Evolutionary conservation across 768 basidiomycete species (phyloP).

Genomic region (Pisolithus sp.): DNA sequence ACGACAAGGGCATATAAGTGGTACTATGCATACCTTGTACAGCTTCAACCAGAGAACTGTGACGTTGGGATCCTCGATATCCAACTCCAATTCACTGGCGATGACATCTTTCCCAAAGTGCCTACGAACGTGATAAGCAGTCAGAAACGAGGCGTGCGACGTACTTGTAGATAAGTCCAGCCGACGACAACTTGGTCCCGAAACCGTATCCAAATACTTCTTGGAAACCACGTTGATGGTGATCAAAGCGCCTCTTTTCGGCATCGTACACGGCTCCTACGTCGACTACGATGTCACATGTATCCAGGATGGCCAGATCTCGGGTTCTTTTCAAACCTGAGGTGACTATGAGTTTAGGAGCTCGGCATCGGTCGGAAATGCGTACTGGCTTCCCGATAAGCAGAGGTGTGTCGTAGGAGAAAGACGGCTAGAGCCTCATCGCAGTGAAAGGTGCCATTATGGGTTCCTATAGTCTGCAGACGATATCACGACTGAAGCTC

Average conservation of each 20-base stretch:
- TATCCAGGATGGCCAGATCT: constrained; percentile 62
- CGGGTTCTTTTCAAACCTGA: constrained; percentile 66
- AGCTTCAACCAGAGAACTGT: constrained; percentile 79
- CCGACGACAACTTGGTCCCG: constrained; percentile 83
- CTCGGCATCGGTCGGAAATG: constrained; percentile 1
- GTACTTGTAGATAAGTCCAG: constrained; percentile 94
- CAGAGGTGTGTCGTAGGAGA: constrained; percentile 70
- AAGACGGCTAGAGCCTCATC: constrained; percentile 95
- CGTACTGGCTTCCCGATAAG: constrained; percentile 71
- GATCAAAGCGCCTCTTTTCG: constrained; percentile 76
- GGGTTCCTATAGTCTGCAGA: constrained; percentile 78
- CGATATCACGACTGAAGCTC: background rate
- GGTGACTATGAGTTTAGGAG: constrained; percentile 1
- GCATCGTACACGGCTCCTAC: constrained; percentile 92
- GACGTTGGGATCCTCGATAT: constrained; percentile 55
- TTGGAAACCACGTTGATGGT: constrained; percentile 90
- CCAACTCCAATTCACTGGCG: constrained; percentile 46
- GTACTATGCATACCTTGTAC: constrained; percentile 56
- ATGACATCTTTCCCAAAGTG: constrained; percentile 90
- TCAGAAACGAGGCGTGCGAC: constrained; percentile 16
- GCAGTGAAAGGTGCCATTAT: constrained; percentile 94
- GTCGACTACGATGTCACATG: constrained; percentile 93
- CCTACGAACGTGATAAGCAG: constrained; percentile 31
- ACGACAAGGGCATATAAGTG: background rate
- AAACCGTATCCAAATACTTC: constrained; percentile 88